These are phyloP conservation scores for Lanmaoa rubissima DNA, from an alignment of 768 basidiomycete genomes.

Conservation along the genomic window DNA sequence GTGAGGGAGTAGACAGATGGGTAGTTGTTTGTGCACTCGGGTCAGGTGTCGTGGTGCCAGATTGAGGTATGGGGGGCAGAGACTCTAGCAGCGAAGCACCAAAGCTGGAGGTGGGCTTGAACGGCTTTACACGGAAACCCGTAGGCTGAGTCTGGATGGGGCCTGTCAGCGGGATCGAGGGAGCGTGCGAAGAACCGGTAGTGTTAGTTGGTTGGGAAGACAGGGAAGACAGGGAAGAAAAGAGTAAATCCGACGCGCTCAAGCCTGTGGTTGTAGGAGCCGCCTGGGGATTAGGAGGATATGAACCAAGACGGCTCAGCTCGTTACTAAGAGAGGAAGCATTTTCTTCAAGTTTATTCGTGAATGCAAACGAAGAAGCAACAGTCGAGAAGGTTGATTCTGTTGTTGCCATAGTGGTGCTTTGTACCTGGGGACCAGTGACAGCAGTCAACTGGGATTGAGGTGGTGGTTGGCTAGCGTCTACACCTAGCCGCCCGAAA, in stretches of 20 bases:
- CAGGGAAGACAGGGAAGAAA: constrained; percentile 47
- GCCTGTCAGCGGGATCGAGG: constrained; percentile 33
- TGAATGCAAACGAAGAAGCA: constrained; percentile 69
- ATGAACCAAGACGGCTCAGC: constrained; percentile 15
- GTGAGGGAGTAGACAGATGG: constrained; percentile 24
- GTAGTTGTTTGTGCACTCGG: constrained; percentile 10
- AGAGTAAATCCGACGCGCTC: constrained; percentile 46
- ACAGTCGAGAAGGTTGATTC: constrained; percentile 63
- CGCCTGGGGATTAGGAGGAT: constrained; percentile 30
- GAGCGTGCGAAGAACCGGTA: constrained; percentile 31
- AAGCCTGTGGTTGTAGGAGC: constrained; percentile 41
- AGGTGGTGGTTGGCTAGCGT: constrained; percentile 30
- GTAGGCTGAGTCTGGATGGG: constrained; percentile 45
- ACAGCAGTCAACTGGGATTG: constrained; percentile 28
- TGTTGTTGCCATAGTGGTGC: not conserved
- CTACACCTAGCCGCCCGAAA: constrained; percentile 26
- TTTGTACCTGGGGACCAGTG: constrained; percentile 34
- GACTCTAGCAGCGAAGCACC: constrained; percentile 72
- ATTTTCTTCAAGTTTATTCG: constrained; percentile 31
- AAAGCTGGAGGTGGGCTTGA: constrained; percentile 81
- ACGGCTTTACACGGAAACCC: constrained; percentile 67
- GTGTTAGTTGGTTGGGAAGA: constrained; percentile 53
- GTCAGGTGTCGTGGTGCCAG: constrained; percentile 48
- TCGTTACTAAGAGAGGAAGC: not conserved
- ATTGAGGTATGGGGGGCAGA: constrained; percentile 71